Base-by-base conservation (phyloP, 805 yeast genomes). In the Suhomyces kilbournensis region DNA sequence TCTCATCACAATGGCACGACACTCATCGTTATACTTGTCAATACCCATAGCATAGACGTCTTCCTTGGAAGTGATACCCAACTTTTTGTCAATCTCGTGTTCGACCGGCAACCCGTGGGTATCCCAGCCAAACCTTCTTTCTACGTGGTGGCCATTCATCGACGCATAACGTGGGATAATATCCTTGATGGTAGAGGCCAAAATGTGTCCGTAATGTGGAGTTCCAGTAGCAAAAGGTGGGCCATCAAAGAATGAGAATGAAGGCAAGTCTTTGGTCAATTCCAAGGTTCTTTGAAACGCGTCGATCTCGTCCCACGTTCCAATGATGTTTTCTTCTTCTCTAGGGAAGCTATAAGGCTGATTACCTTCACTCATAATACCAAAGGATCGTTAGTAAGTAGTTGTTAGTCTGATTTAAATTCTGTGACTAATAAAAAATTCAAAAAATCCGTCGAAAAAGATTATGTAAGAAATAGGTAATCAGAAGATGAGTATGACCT, bases 211-310 rank as follows among this genome's bases (percentile, higher is more conserved):
- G 70, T 94, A 96, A 71, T 94, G 99, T 44, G 99, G 99, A 35
- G 97, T 90, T 66, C 99, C 99, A 1, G 99, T 94, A 53, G 99
- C 99, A 72, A 94, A 94, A 61, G 99, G 99, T 7, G 99, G 99
- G 26, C 99, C 99, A 75, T 94, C 99, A 66, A 88, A 94, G 71
- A 94, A 94, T 38, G 97, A 83, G 70, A 92, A 94, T 53, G 85
- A 87, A 34, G 96, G 94, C 60, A 84, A 82, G 51, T 83, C 98
- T 68, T 93, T 80, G 44, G 96, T 88, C 60, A 91, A 77, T 67
- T 92, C 85, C 58, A 90, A 70, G 28, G 96, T 84, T 44, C 88
- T 85, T 58, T 90, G 90, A 78, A 94, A 94, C n/a, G 99, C 99
- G 69, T 91, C 87, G 62, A 90, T 82, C 58, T 91, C 96, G 51